These are phyloP conservation scores for Pythium insidiosum DNA, from an alignment of 352 stramenopile genomes.

Conservation along the genomic window DNA sequence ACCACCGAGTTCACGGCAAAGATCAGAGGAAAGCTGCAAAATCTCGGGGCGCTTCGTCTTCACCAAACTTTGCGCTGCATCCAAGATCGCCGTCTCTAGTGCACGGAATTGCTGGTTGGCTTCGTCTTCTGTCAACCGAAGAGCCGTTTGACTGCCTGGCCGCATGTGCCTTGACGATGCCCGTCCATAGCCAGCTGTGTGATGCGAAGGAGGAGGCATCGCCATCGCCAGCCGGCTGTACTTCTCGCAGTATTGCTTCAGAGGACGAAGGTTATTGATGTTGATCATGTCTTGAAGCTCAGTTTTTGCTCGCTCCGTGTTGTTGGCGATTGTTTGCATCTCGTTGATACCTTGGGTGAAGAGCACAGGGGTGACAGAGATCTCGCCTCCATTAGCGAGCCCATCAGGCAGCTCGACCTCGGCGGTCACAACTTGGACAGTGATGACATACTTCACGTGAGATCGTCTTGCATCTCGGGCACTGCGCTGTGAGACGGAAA, in stretches of 20 bases:
- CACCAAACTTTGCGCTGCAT: conserved; percentile 74
- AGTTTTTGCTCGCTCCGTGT: conserved; percentile 82
- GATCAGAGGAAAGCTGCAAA: conserved; percentile 66
- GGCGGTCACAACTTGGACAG: conserved; percentile 63
- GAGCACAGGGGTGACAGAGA: conserved; percentile 75
- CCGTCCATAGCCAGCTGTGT: too few relatives aligned
- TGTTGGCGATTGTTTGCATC: conserved; percentile 92
- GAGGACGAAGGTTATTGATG: conserved; percentile 71
- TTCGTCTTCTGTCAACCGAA: conserved; percentile 65
- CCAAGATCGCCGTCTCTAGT: conserved; percentile 57
- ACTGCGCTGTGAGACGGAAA: conserved; percentile 58
- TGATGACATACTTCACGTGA: conserved; percentile 79
- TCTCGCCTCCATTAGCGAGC: conserved; percentile 59
- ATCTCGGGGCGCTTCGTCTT: conserved; percentile 86
- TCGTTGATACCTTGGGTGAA: conserved; percentile 93
- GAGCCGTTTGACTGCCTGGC: too few relatives aligned
- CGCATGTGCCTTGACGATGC: too few relatives aligned
- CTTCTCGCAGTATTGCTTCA: conserved; percentile 82
- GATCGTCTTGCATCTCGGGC: conserved; percentile 39
- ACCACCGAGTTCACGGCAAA: conserved; percentile 83
- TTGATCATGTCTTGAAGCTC: conserved; percentile 88
- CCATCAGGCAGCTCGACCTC: conserved; percentile 73
- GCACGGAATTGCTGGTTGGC: conserved; percentile 57
- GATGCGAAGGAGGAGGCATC: conserved; percentile 26
- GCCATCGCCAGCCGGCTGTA: conserved; percentile 58